Conservation (phyloP, 108 stramenopile species). For the Cyclotella atomus region DNA sequence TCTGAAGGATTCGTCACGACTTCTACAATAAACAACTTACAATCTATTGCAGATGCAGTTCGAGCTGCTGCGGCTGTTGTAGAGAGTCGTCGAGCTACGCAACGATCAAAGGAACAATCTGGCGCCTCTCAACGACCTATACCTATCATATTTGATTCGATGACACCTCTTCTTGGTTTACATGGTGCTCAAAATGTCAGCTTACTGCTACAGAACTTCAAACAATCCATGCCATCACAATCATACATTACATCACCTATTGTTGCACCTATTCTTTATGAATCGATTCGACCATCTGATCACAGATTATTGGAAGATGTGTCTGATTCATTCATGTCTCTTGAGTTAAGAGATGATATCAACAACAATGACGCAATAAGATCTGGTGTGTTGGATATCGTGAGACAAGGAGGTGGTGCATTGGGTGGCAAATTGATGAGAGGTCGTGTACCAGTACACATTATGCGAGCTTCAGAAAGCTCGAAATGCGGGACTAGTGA, state of each 20-base stretch:
- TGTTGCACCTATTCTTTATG: slow-evolving; percentile 37
- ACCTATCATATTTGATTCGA: slow-evolving; percentile 39
- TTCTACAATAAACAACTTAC: slow-evolving; percentile 26
- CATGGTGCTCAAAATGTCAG: slow-evolving; percentile 36
- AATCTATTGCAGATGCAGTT: slow-evolving; percentile 25
- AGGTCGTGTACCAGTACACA: slow-evolving; percentile 26
- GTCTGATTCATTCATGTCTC: slow-evolving; percentile 28
- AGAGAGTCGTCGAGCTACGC: not conserved
- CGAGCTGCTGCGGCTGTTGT: slow-evolving; percentile 21
- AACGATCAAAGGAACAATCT: not conserved
- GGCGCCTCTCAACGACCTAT: slow-evolving; percentile 14
- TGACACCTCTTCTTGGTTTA: slow-evolving; percentile 29
- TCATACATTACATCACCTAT: slow-evolving; percentile 35
- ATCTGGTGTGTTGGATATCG: slow-evolving; percentile 35
- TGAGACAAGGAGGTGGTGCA: slow-evolving; percentile 34
- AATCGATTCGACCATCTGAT: slow-evolving; percentile 39
- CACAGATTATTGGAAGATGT: slow-evolving; percentile 36
- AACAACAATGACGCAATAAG: not conserved
- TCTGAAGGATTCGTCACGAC: slow-evolving; percentile 3
- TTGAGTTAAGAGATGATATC: slow-evolving; percentile 8
- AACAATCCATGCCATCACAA: not conserved
- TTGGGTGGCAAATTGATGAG: slow-evolving; percentile 36
- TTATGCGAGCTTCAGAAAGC: not conserved
- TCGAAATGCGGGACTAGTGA: not conserved
- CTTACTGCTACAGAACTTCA: slow-evolving; percentile 31